A percentile compares a stretch with the other conserved stretches of the same genome.
Conservation (phyloP, 176 grass and related monocot species). For the Hsuehochloa calcarea region DNA sequence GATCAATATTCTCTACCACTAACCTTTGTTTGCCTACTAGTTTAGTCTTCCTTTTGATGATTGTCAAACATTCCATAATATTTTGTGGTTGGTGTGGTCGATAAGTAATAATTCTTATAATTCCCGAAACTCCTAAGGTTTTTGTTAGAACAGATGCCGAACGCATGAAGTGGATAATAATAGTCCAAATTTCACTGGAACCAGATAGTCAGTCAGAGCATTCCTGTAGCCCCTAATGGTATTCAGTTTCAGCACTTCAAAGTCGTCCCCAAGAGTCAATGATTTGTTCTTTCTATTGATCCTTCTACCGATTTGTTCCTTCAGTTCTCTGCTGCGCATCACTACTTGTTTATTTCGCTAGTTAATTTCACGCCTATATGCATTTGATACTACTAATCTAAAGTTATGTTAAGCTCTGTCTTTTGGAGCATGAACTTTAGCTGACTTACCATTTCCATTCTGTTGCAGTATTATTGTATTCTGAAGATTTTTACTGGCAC, state of each 20-base stretch:
- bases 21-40: neutral
- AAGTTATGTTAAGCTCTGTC: neutral
- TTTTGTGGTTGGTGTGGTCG: neutral
- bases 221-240: neutral
- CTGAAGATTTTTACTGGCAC: conserved; percentile 19
- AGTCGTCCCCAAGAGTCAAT: neutral
- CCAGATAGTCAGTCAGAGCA: neutral
- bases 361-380: neutral
- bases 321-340: neutral
- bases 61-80: neutral
- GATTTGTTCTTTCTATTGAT: conserved; percentile 1
- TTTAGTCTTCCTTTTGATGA: neutral
- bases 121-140: neutral
- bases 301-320: neutral
- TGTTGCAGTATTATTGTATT: conserved; percentile 17
- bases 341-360: neutral
- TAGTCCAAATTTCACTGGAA: neutral
- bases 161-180: neutral
- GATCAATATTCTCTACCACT: conserved; percentile 2
- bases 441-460: neutral
- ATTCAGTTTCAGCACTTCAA: neutral
- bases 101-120: neutral
- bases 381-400: neutral
- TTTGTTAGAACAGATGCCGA: neutral
- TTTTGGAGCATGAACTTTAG: neutral